phyloP scores from a whole-genome alignment of 306 rosid genomes.

The Vachellia collinsii region DNA sequence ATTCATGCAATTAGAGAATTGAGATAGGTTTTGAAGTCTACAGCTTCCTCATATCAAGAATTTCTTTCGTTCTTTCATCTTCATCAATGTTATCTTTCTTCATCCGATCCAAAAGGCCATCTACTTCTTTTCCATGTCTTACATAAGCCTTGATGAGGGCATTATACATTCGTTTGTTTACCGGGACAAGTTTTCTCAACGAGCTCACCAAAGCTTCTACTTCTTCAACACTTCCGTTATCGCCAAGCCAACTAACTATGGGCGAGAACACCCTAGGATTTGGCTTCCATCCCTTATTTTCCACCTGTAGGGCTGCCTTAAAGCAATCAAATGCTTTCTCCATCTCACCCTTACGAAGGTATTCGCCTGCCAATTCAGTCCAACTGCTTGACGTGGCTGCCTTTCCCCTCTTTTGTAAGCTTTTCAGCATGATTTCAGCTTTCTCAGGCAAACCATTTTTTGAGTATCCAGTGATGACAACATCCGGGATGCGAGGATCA shows the following conservation, averaged over 20 bases:
- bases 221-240: constrained; percentile 59
- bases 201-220: constrained; percentile 59
- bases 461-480: constrained; percentile 55
- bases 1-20: not conserved
- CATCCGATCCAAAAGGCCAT: constrained; percentile 56
- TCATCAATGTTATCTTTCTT: constrained; percentile 52
- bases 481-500: constrained; percentile 66
- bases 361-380: constrained; percentile 62
- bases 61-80: constrained; percentile 48
- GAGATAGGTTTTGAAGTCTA: constrained; percentile 28
- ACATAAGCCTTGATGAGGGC: constrained; percentile 57
- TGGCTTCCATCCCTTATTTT: constrained; percentile 64
- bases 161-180: constrained; percentile 54
- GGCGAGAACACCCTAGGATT: constrained; percentile 39
- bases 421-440: constrained; percentile 70
- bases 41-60: constrained; percentile 41
- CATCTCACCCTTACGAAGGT: constrained; percentile 53
- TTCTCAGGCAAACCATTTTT: constrained; percentile 56
- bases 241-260: constrained; percentile 67
- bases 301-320: constrained; percentile 51
- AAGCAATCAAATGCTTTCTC: constrained; percentile 63
- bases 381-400: constrained; percentile 61
- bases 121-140: constrained; percentile 60
- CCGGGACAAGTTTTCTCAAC: constrained; percentile 46
- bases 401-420: constrained; percentile 59